These are phyloP conservation scores for Boletales sp. DNA, from an alignment of 768 basidiomycete species.

Conservation along the genomic window DNA sequence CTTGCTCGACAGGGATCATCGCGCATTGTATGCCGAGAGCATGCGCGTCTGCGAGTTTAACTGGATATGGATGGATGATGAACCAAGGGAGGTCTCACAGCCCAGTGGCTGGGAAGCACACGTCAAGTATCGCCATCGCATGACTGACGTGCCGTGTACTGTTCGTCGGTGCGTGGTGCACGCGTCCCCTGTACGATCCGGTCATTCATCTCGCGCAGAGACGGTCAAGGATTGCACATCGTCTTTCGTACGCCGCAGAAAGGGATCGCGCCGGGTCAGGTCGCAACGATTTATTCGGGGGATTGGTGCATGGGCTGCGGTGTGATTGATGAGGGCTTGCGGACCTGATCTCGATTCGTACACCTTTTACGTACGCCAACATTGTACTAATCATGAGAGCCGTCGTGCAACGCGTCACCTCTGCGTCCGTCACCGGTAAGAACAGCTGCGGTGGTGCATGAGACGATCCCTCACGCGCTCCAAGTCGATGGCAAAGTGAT, in stretches of 20 bases:
- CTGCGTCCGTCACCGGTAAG: conserved; percentile 81
- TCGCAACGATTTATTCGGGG: conserved; percentile 67
- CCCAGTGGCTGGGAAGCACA: conserved; percentile 44
- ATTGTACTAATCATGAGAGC: conserved; percentile 64
- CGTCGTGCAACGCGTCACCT: conserved; percentile 77
- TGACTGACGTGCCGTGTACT: conserved; percentile 50
- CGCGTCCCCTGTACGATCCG: background rate
- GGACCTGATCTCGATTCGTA: conserved; percentile 1
- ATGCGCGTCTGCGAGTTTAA: conserved; percentile 49
- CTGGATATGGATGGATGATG: conserved; percentile 74
- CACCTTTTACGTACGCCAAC: background rate
- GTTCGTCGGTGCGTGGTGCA: conserved; percentile 43
- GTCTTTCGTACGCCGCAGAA: conserved; percentile 57
- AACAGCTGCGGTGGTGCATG: background rate
- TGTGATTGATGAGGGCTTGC: conserved; percentile 41
- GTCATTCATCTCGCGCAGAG: conserved; percentile 15
- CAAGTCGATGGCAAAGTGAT: conserved; percentile 78
- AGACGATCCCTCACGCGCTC: background rate
- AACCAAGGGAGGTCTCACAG: conserved; percentile 44
- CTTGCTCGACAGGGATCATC: conserved; percentile 48
- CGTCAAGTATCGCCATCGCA: conserved; percentile 71
- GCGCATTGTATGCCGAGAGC: conserved; percentile 43
- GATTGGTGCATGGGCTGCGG: conserved; percentile 87
- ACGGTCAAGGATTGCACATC: conserved; percentile 35
- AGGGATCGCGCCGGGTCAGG: conserved; percentile 78